phyloP scores from a whole-genome alignment of 305 asterid genomes.

The Withania somnifera region DNA sequence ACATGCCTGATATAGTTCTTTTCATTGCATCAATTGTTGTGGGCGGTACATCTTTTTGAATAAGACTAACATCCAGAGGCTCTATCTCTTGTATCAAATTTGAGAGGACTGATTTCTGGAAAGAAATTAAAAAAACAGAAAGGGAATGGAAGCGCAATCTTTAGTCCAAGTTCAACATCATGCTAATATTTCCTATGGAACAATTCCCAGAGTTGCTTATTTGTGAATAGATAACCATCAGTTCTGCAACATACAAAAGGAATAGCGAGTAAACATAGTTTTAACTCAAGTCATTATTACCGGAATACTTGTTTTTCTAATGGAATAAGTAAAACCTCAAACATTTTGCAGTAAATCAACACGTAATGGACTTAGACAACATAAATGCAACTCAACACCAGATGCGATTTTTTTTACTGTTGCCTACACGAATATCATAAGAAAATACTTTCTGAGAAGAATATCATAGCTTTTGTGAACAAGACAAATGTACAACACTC shows the following conservation, averaged over 20 bases:
- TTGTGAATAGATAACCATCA: neutral
- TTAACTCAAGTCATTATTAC: neutral
- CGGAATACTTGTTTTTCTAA: neutral
- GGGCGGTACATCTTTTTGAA: constrained; percentile 79
- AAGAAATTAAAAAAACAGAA: neutral
- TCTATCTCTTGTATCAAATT: constrained; percentile 69
- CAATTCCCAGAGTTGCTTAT: neutral
- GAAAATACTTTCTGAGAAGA: neutral
- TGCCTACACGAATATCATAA: neutral
- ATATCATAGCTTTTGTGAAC: neutral
- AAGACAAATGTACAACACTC: neutral
- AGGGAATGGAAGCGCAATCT: neutral
- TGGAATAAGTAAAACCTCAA: neutral
- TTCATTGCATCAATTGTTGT: constrained; percentile 90
- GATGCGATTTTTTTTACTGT: neutral
- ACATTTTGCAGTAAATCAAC: neutral
- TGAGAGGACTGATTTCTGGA: constrained; percentile 51
- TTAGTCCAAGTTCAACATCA: constrained; percentile 2
- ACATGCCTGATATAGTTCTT: constrained; percentile 84
- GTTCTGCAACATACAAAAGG: neutral
- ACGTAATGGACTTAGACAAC: neutral
- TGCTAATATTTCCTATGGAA: neutral
- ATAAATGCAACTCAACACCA: neutral
- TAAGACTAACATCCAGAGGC: constrained; percentile 80
- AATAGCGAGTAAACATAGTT: neutral